Percentiles rank a stretch among this genome's conserved stretches.
These are phyloP conservation scores for Tylopilus sp. DNA, from an alignment of 1,284 basidiomycete species.

Conservation along the genomic window DNA sequence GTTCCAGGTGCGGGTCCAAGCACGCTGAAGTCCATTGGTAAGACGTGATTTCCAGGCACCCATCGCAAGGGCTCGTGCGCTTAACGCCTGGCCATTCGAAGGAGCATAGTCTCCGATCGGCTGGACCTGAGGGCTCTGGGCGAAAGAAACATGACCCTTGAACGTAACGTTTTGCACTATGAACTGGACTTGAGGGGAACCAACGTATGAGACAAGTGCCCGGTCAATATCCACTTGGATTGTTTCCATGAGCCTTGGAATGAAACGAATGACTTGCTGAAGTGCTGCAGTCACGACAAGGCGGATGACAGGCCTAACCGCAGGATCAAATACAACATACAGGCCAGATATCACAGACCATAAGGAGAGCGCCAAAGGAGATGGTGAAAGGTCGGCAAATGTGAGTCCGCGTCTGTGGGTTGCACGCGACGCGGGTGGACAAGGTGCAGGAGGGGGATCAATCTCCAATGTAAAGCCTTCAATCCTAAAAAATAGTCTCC, in stretches of 20 bases:
- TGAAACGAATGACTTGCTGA: conserved; percentile 58
- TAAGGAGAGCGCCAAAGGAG: conserved; percentile 50
- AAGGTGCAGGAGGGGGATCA: conserved; percentile 28
- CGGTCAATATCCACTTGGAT: conserved; percentile 65
- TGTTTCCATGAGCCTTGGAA: conserved; percentile 64
- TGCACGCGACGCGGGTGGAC: conserved; percentile 16
- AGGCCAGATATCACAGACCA: conserved; percentile 47
- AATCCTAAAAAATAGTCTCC: conserved; percentile 57
- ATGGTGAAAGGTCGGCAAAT: conserved; percentile 53
- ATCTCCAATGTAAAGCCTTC: conserved; percentile 61
- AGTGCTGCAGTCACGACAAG: conserved; percentile 51
- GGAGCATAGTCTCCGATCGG: conserved; percentile 27
- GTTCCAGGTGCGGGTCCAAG: conserved; percentile 65
- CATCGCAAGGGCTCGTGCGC: conserved; percentile 45
- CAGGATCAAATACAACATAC: conserved; percentile 54
- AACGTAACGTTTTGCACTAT: conserved; percentile 51
- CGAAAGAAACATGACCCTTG: conserved; percentile 54
- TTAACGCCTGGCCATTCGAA: conserved; percentile 27
- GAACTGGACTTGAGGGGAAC: conserved; percentile 51
- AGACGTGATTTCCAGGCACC: conserved; percentile 62
- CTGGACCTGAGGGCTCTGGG: conserved; percentile 44
- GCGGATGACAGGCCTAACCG: conserved; percentile 60
- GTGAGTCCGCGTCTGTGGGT: conserved; percentile 47
- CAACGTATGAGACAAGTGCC: conserved; percentile 49
- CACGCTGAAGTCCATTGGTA: conserved; percentile 56